phyloP scores from a whole-genome alignment of 768 basidiomycete species.

The Agrocybe pediades region DNA sequence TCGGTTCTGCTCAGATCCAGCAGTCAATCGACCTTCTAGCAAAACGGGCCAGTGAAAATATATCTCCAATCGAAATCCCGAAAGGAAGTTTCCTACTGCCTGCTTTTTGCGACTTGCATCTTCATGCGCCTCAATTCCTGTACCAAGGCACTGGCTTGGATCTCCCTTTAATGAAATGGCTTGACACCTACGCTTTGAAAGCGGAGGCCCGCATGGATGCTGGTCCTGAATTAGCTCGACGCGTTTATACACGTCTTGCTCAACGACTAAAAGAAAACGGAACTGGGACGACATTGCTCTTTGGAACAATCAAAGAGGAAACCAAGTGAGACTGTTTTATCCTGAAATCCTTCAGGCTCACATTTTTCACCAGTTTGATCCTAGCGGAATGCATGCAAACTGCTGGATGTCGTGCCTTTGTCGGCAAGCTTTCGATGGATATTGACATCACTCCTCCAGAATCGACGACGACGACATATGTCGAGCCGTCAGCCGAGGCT shows the following conservation, averaged over 20 bases:
- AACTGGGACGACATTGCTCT: slow-evolving; percentile 75
- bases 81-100: slow-evolving; percentile 71
- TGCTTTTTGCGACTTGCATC: slow-evolving; percentile 80
- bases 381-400: slow-evolving; percentile 74
- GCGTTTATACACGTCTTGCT: slow-evolving; percentile 70
- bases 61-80: slow-evolving; percentile 35
- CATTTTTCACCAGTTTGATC: slow-evolving; percentile 54
- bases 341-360: neutral
- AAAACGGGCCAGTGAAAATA: slow-evolving; percentile 12
- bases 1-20: slow-evolving; percentile 38
- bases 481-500: slow-evolving; percentile 54
- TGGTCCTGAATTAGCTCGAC: slow-evolving; percentile 57
- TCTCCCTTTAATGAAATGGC: slow-evolving; percentile 83
- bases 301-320: slow-evolving; percentile 81
- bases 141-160: slow-evolving; percentile 89
- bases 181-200: slow-evolving; percentile 79
- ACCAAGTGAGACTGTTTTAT: slow-evolving; percentile 60
- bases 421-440: slow-evolving; percentile 90
- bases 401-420: slow-evolving; percentile 73
- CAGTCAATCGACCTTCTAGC: slow-evolving; percentile 35
- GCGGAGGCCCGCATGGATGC: slow-evolving; percentile 77
- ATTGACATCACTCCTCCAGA: slow-evolving; percentile 47
- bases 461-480: slow-evolving; percentile 69
- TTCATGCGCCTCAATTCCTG: slow-evolving; percentile 88
- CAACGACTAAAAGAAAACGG: slow-evolving; percentile 69